Conservation (phyloP, 2,329 filamentous ascomycete species). For the Chaetomiaceae sp. region DNA sequence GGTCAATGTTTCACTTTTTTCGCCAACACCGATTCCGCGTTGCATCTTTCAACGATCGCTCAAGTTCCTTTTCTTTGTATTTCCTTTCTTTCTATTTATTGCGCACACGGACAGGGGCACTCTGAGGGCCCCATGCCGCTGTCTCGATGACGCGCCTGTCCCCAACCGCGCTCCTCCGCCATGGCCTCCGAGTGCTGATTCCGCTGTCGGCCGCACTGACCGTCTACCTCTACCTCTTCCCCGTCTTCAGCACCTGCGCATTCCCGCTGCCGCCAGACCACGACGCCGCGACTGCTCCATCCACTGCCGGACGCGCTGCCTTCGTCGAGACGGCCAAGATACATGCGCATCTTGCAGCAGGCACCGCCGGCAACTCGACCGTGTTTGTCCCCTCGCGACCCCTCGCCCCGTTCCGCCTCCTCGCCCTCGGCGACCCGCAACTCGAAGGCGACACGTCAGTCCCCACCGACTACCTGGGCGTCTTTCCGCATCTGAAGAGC, state of each 20-base stretch:
- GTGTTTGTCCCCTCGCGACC: constrained; percentile 22
- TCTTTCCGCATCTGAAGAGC: constrained; percentile 50
- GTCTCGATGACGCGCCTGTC: constrained; percentile 46
- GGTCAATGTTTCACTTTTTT: too few species aligned
- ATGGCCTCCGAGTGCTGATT: constrained; percentile 51
- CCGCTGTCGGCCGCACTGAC: constrained; percentile 67
- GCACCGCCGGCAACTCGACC: constrained; percentile 25
- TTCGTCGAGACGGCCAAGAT: constrained; percentile 38
- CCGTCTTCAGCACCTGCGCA: constrained; percentile 70
- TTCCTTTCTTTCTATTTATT: not conserved
- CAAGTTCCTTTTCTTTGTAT: constrained; percentile 5
- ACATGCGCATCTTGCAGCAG: constrained; percentile 33
- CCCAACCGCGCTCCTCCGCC: constrained; percentile 47
- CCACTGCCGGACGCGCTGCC: constrained; percentile 25
- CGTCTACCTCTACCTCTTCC: constrained; percentile 82
- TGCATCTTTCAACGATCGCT: not conserved
- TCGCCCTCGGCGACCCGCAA: constrained; percentile 87
- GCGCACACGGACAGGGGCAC: constrained; percentile 1
- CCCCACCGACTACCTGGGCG: constrained; percentile 49
- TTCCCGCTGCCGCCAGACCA: constrained; percentile 57
- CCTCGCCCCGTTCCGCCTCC: constrained; percentile 73
- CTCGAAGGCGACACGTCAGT: constrained; percentile 89
- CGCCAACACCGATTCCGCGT: too few species aligned
- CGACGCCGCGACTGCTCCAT: constrained; percentile 1
- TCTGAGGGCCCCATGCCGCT: constrained; percentile 27